Evolutionary conservation across 495 filamentous ascomycete genomes (phyloP).

Genomic region (Penicillium taxi): DNA sequence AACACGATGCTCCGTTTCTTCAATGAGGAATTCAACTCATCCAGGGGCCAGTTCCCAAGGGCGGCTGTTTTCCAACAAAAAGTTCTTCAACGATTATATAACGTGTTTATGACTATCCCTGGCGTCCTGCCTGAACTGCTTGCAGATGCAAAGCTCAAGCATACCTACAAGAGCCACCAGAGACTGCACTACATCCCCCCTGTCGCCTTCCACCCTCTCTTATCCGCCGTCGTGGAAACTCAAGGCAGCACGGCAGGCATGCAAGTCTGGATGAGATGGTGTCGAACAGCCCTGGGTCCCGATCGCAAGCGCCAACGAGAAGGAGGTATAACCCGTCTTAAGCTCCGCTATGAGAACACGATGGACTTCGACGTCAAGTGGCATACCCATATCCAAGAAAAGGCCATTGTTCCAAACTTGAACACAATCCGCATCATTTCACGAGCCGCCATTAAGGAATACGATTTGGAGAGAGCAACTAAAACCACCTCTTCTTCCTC

Average conservation of each 20-base stretch:
- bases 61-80: conserved; percentile 21
- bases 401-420: conserved; percentile 27
- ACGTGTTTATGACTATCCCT: conserved; percentile 23
- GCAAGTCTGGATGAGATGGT: conserved; percentile 38
- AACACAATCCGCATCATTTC: conserved; percentile 38
- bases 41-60: conserved; percentile 10
- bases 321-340: conserved; percentile 25
- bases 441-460: conserved; percentile 30
- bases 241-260: conserved; percentile 36
- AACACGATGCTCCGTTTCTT: conserved; percentile 26
- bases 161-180: conserved; percentile 10
- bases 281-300: conserved; percentile 22
- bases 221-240: conserved; percentile 40
- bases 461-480: background rate
- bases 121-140: conserved; percentile 18
- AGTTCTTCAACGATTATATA: conserved; percentile 20
- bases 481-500: background rate
- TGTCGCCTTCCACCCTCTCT: conserved; percentile 39
- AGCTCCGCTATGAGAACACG: conserved; percentile 17
- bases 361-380: conserved; percentile 22
- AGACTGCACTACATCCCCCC: conserved; percentile 23
- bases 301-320: conserved; percentile 15
- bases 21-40: conserved; percentile 25
- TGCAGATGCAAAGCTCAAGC: conserved; percentile 9
- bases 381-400: conserved; percentile 17